Base-by-base conservation (phyloP, 768 basidiomycete species). In the Scleroderma bovista region DNA sequence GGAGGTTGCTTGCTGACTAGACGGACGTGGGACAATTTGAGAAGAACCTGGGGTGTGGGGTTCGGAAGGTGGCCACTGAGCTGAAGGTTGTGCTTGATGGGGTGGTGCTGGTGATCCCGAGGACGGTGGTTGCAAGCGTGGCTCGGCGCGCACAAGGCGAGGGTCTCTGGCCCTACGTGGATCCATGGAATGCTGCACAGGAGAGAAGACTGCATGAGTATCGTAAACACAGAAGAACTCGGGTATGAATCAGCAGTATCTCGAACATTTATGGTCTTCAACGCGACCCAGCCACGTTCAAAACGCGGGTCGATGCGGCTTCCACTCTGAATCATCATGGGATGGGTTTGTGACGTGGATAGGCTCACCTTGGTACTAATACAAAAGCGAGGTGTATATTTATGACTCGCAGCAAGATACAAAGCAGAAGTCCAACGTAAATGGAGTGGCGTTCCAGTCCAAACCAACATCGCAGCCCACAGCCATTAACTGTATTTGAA, bases 321-420 rank as follows among this genome's bases (percentile, higher is more conserved):
- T 88, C 89, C 89, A 92, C 89, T 92, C 89, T 87, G 84, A 86
- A 80, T 92, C 87, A 91, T 92, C 89, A 66, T 65, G 29, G 58
- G 19, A 32, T 32, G 52, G 1, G 37, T 44, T 31, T 8, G 26
- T 9, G 49, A 45, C 56, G 45, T 37, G 10, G 20, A 53, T 47
- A n/a, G n/a, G 50, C 63, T 65, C 36, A 70, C 65, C 50, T 56
- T 4, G 26, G 9, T 29, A 29, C 26, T 29, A n/a, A n/a, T n/a
- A n/a, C n/a, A n/a, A n/a, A n/a, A n/a, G n/a, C n/a, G n/a, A n/a
- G n/a, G n/a, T n/a, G n/a, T n/a, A n/a, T n/a, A n/a, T n/a, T n/a
- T n/a, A n/a, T n/a, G n/a, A n/a, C n/a, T n/a, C n/a, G n/a, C n/a
- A n/a, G n/a, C n/a, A n/a, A n/a, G n/a, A n/a, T n/a, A n/a, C n/a